Evolutionary conservation across 768 basidiomycete genomes (phyloP), one percentile per base, ranked within the genome.

Genomic region (Boletus patriciae): DNA sequence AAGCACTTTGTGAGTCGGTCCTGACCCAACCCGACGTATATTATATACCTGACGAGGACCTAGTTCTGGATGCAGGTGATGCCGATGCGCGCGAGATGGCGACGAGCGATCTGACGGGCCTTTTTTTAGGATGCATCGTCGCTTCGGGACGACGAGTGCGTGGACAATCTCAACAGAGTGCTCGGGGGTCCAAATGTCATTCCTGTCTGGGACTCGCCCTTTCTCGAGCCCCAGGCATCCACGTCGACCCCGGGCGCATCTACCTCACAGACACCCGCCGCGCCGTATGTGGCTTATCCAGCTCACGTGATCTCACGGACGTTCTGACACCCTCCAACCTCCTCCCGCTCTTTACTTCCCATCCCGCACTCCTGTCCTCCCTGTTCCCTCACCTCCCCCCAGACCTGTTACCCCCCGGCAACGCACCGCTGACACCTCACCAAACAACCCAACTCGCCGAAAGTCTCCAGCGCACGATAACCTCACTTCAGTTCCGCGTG

Each of bases 61-160:
- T 63, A 93, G 91, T 93, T 91, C 65, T 93, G 90, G 90, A 77
- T 92, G 83, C 91, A 92, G 87, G 90, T 90, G 71, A 65, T 52
- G 21, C 23, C 3, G 19, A 43, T 57, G 41, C 44, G 18, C 38
- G 46, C 56, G 38, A n/a, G 33, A 27, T 25, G 37, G 19, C 23
- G 40, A 52, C 31, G 54, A 38, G 27, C 36, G 9, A 46, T 43
- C 48, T 60, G 50, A 62, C 23, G 3, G 21, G 10, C 4, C 11
- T 33, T 36, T 23, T 54, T 25, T 25, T n/a, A 92, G 87, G 88
- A 92, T 65, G 84, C 81, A 21, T 85, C 86, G 12, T 66, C 82
- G 16, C 78, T 74, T 4, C 80, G 88, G 38, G 90, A 93, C 61
- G 80, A 82, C 18, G 88, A 91, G 70, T 89, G 91, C 61, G 82